Conservation (phyloP, 2,329 filamentous ascomycete genomes). For the Whalleya microplaca region DNA sequence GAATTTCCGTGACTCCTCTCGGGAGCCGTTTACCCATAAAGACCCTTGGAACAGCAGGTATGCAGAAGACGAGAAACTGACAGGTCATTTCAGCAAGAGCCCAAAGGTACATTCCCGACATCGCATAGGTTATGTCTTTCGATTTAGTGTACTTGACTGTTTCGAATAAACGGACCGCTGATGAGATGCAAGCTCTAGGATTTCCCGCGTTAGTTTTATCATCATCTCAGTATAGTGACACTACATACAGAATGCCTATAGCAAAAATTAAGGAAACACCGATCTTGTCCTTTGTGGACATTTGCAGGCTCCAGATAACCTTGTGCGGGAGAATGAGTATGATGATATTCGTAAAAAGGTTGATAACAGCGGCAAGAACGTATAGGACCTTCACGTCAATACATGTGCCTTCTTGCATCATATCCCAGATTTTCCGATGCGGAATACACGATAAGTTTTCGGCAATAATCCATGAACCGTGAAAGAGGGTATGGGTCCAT, state of each 20-base stretch:
- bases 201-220: neutral
- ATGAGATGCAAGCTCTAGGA: neutral
- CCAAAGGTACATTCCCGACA: neutral
- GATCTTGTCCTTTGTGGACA: conserved; percentile 46
- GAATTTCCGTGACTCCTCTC: no score
- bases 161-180: neutral
- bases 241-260: conserved; percentile 42
- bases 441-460: conserved; percentile 35
- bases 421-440: conserved; percentile 32
- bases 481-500: conserved; percentile 26
- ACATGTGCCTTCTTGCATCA: conserved; percentile 36
- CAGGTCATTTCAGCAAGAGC: neutral
- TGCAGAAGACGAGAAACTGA: conserved; percentile 1
- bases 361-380: conserved; percentile 44
- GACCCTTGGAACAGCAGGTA: neutral
- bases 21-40: neutral
- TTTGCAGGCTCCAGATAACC: conserved; percentile 44
- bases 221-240: neutral
- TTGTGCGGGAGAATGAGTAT: conserved; percentile 46
- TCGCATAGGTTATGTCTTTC: neutral
- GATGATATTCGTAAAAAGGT: conserved; percentile 46
- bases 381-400: conserved; percentile 46
- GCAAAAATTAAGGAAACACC: conserved; percentile 44
- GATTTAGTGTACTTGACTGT: neutral
- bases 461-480: conserved; percentile 27